Conservation (phyloP, 1,284 basidiomycete genomes). For the Rugosomyces carneus region DNA sequence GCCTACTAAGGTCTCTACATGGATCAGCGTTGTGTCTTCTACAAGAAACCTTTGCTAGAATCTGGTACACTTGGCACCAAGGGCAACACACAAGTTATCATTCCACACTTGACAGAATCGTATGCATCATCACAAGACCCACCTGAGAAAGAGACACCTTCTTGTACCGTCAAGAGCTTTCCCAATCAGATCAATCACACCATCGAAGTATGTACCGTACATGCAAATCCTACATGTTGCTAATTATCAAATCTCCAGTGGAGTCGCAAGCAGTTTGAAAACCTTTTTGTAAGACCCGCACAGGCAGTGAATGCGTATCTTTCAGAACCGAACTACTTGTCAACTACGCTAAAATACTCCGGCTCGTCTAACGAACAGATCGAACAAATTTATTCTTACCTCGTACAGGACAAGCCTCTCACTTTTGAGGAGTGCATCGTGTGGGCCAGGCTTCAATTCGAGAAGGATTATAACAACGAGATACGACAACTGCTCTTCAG, state of each 20-base stretch:
- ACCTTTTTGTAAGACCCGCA: constrained; percentile 89
- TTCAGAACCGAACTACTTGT: constrained; percentile 93
- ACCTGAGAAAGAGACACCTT: constrained; percentile 96
- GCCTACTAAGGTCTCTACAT: constrained; percentile 83
- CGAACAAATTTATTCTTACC: constrained; percentile 84
- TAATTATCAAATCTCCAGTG: constrained; percentile 51
- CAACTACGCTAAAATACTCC: constrained; percentile 85
- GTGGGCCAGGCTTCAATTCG: constrained; percentile 96
- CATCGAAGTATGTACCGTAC: constrained; percentile 65
- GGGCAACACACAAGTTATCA: constrained; percentile 95
- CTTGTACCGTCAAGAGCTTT: constrained; percentile 99
- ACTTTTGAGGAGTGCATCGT: constrained; percentile 97
- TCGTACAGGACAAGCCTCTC: constrained; percentile 90
- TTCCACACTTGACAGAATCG: constrained; percentile 95
- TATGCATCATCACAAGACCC: constrained; percentile 99
- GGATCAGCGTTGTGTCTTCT: constrained; percentile 98
- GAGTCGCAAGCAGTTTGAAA: constrained; percentile 92
- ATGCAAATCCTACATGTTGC: not conserved
- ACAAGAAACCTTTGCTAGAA: constrained; percentile 93
- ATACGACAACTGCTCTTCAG: constrained; percentile 94
- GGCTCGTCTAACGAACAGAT: constrained; percentile 89
- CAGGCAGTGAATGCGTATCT: constrained; percentile 97
- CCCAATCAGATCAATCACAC: constrained; percentile 98
- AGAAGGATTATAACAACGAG: constrained; percentile 90
- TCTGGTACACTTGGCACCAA: constrained; percentile 99